Base-by-base conservation (phyloP, 441 rosid species). In the Theobroma grandiflorum region DNA sequence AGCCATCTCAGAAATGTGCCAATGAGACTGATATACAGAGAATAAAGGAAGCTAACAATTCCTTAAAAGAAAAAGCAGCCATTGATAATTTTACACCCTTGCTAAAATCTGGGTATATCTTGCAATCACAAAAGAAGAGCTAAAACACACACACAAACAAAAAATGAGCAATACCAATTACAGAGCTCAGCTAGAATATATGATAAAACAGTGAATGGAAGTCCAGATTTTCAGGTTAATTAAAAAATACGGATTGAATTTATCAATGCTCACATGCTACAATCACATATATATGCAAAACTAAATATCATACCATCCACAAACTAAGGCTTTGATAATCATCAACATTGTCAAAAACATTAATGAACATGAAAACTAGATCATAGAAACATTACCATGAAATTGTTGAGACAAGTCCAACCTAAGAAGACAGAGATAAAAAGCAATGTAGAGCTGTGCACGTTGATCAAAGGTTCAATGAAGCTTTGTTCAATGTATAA, bases 381-480 rank as follows among this genome's bases (percentile, higher is more conserved):
- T 18, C 18, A 57, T 33, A 15, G 16, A 8, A 42, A 35, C 12
- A 77, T 62, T 71, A 59, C 68, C 52, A 16, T 53, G n/a, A 22
- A 47, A 40, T 12, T 33, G 58, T 20, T 20, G 69, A 75, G 68
- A 31, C 72, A 76, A 57, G 53, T 47, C 70, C 63, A 57, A 72
- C 78, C 74, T 72, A 37, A 77, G 78, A 65, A 33, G 59, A 70
- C 15, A 45, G 33, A 37, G 72, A 74, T n/a, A 12, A n/a, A 26
- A 71, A 37, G 35, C 18, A 22, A 71, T 63, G 38, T 22, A 72
- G 58, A 82, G 75, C 69, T 47, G n/a, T 26, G 81, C 84, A 74
- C 71, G 81, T 73, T 1, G 78, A 14, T 72, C 69, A n/a, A 10
- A 77, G 52, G 53, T 64, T 35, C 42, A 47, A 73, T 59, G 76